These are phyloP conservation scores for Panaeolus cyanescens DNA, from an alignment of 768 basidiomycete species.

Conservation along the genomic window DNA sequence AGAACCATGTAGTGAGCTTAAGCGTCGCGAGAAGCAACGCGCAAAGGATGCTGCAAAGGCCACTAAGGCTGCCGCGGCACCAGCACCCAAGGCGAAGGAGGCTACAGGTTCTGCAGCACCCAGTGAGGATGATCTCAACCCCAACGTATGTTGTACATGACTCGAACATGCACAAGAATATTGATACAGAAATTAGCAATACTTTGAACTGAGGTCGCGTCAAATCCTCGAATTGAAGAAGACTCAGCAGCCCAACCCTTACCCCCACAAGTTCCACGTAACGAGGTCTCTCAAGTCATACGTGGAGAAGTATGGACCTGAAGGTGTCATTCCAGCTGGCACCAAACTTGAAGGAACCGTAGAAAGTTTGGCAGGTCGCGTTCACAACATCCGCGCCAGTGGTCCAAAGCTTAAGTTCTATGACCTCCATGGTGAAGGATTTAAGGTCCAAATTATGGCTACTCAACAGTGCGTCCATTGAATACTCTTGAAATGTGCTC, in stretches of 20 bases:
- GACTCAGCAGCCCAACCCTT: slow-evolving; percentile 88
- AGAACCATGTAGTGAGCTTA: slow-evolving; percentile 74
- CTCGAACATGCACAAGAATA: neutral
- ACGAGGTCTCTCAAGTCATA: slow-evolving; percentile 72
- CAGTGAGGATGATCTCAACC: slow-evolving; percentile 85
- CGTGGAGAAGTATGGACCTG: slow-evolving; percentile 70
- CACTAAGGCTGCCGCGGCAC: slow-evolving; percentile 44
- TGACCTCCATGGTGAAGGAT: slow-evolving; percentile 90
- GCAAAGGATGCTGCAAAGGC: slow-evolving; percentile 80
- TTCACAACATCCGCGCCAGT: slow-evolving; percentile 86
- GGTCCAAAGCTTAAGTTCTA: slow-evolving; percentile 91
- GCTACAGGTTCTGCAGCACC: slow-evolving; percentile 42
- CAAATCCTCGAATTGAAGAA: slow-evolving; percentile 85
- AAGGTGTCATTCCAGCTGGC: slow-evolving; percentile 71
- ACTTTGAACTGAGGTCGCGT: slow-evolving; percentile 90
- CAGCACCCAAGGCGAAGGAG: slow-evolving; percentile 38
- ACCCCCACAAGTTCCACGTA: slow-evolving; percentile 99
- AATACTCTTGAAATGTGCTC: neutral
- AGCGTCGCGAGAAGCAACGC: slow-evolving; percentile 88
- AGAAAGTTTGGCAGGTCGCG: slow-evolving; percentile 83
- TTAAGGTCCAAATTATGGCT: slow-evolving; percentile 95
- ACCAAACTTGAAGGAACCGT: slow-evolving; percentile 57
- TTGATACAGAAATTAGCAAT: slow-evolving; percentile 65
- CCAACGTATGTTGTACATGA: slow-evolving; percentile 66
- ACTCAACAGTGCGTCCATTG: slow-evolving; percentile 64